Percentiles rank a stretch among this genome's conserved stretches.
Evolutionary conservation across 2,329 filamentous ascomycete species (phyloP).

Genomic region (Cladobotryum protrusum): DNA sequence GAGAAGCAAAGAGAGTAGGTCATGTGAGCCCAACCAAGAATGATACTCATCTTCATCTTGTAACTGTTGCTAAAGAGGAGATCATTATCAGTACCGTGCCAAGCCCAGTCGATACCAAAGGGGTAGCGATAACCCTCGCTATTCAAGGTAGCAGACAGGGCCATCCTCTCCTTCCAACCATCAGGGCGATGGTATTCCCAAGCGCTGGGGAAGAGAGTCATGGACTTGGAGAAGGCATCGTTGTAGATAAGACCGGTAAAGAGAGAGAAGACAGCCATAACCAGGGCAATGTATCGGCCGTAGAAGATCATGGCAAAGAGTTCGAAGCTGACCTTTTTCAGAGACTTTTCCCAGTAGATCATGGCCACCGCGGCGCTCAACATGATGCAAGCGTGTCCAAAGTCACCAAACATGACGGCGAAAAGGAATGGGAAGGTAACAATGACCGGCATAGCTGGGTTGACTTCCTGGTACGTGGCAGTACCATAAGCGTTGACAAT

Average conservation of each 20-base stretch:
- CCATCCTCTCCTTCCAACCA: constrained; percentile 57
- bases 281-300: constrained; percentile 93
- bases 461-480: constrained; percentile 94
- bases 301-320: constrained; percentile 98
- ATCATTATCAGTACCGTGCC: constrained; percentile 94
- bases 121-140: constrained; percentile 75
- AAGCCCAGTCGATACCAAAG: constrained; percentile 91
- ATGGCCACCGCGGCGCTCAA: constrained; percentile 75
- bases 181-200: constrained; percentile 74
- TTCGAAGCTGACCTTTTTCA: constrained; percentile 90
- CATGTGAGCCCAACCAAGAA: constrained; percentile 97
- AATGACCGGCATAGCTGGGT: constrained; percentile 89
- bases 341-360: constrained; percentile 92
- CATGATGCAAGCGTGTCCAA: constrained; percentile 91
- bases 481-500: constrained; percentile 99
- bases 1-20: constrained; percentile 94
- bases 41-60: constrained; percentile 99
- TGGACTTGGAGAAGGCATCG: constrained; percentile 89
- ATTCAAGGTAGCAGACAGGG: constrained; percentile 62
- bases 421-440: constrained; percentile 99
- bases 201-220: constrained; percentile 81
- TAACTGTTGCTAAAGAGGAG: constrained; percentile 95
- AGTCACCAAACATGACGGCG: constrained; percentile 99
- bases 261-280: constrained; percentile 96
- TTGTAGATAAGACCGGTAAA: constrained; percentile 98